Evolutionary conservation across 1,284 basidiomycete genomes (phyloP).

Genomic region (Leccinum solheimii): DNA sequence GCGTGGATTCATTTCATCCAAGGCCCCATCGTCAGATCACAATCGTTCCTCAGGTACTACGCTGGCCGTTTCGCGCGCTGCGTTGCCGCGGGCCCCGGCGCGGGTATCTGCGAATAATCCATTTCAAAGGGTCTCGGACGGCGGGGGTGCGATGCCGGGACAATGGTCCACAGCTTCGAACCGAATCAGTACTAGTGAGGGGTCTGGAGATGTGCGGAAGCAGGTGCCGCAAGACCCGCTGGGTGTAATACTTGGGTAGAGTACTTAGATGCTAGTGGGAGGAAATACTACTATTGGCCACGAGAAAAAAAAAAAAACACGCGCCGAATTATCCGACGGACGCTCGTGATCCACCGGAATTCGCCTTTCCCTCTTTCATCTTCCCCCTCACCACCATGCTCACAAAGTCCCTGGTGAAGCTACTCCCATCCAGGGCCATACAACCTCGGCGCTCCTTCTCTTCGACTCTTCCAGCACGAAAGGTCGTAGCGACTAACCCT

Average conservation of each 20-base stretch:
- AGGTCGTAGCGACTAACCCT: conserved; percentile 75
- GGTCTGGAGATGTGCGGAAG: conserved; percentile 31
- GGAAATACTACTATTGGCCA: neutral
- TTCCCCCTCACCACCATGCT: conserved; percentile 23
- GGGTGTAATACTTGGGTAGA: conserved; percentile 47
- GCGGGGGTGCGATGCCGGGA: conserved; percentile 2
- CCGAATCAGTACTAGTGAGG: conserved; percentile 35
- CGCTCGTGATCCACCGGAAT: conserved; percentile 20
- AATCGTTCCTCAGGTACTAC: conserved; percentile 46
- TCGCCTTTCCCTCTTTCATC: neutral
- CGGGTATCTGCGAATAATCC: conserved; percentile 34
- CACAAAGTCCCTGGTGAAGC: conserved; percentile 41
- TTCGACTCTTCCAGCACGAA: conserved; percentile 55
- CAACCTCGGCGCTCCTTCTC: conserved; percentile 60
- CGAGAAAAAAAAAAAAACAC: conserved; percentile 26
- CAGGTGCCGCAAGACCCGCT: conserved; percentile 55
- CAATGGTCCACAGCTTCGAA: conserved; percentile 12
- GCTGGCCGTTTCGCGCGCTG: conserved; percentile 30
- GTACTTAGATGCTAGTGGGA: neutral
- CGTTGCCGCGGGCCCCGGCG: conserved; percentile 25
- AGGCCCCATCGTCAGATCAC: conserved; percentile 44
- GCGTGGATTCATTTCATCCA: conserved; percentile 25
- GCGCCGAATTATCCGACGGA: conserved; percentile 1
- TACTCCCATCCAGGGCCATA: conserved; percentile 43
- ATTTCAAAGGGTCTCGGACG: conserved; percentile 25